These are phyloP conservation scores for Rheum nobile DNA, from an alignment of 148 eudicot species.

Conservation along the genomic window DNA sequence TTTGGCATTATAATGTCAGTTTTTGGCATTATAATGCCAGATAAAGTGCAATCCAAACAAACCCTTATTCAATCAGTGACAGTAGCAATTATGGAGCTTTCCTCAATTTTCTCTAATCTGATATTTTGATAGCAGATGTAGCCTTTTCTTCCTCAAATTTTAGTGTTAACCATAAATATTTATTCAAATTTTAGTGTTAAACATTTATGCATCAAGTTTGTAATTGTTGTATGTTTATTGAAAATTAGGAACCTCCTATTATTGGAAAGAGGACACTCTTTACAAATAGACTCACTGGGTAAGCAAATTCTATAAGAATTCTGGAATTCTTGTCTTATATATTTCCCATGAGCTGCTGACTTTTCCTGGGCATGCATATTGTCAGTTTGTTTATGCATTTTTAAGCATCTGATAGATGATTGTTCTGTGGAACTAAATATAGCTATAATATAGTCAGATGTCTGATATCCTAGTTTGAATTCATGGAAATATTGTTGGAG, in stretches of 20 bases:
- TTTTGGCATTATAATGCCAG: too few relatives aligned
- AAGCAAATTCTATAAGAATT: too few relatives aligned
- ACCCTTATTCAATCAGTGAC: not conserved
- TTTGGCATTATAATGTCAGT: too few relatives aligned
- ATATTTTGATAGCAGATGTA: not conserved
- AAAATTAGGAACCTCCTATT: conserved; percentile 72
- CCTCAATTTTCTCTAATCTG: not conserved
- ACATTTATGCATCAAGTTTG: too few relatives aligned
- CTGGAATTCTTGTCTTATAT: too few relatives aligned
- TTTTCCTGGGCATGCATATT: not conserved
- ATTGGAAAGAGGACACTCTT: conserved; percentile 68
- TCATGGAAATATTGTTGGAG: not conserved
- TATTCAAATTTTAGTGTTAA: too few relatives aligned
- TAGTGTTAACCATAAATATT: not conserved
- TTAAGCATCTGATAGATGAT: not conserved
- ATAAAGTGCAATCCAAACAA: too few relatives aligned
- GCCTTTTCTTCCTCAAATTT: not conserved
- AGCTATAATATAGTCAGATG: not conserved
- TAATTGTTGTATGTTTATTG: not conserved
- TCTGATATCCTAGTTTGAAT: not conserved
- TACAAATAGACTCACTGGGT: conserved; percentile 51
- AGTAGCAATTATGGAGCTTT: not conserved
- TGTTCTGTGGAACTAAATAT: not conserved
- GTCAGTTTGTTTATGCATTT: not conserved
- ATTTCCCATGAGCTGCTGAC: not conserved